Base-by-base conservation (phyloP, 192 early-diverging fungal species). In the Coemansia sp. region DNA sequence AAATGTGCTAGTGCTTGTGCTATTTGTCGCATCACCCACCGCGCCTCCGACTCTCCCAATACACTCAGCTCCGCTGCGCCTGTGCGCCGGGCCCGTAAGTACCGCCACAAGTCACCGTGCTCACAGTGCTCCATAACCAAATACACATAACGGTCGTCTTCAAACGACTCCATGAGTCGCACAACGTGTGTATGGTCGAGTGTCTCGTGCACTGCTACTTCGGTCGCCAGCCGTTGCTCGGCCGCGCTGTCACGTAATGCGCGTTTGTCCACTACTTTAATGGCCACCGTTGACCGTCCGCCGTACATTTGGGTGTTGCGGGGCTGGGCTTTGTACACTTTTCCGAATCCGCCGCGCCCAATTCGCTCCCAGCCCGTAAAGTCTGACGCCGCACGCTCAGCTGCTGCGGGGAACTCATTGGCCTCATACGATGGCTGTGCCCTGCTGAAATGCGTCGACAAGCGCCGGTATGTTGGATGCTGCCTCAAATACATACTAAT, bases 51-150 rank as follows among this genome's bases (percentile, higher is more conserved):
- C 67, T 92, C 90, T 3, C 65, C 54, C 32, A 92, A 59, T 20
- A 69, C 72, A 8, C 69, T 66, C 51, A 74, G 24, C 7, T 60
- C 59, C 1, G 18, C 54, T 1, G 16, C 7, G 12, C 18, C 29
- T 19, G 45, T 32, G 20, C 57, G 45, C 19, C 79, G 62, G 22
- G 71, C 56, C 1, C 81, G 66, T 27, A 81, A 50, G 52, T 83
- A 73, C 27, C 62, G 19, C 72, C 71, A 83, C 5, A 83, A 63
- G 37, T 83, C 81, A 6, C 75, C 75, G 51, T 63, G 49, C 43
- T 27, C 45, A 66, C 90, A 89, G 22, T 85, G 59, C 73, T 91
- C 90, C 83, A 87, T 87, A n/a, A 91, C 87, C 18, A 91, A 57
- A 59, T 91, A 91, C 2, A 91, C 90, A 55, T 83, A 83, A 6